Base-by-base conservation (phyloP, 139 green algal species). In the Auxenochlorella protothecoides region DNA sequence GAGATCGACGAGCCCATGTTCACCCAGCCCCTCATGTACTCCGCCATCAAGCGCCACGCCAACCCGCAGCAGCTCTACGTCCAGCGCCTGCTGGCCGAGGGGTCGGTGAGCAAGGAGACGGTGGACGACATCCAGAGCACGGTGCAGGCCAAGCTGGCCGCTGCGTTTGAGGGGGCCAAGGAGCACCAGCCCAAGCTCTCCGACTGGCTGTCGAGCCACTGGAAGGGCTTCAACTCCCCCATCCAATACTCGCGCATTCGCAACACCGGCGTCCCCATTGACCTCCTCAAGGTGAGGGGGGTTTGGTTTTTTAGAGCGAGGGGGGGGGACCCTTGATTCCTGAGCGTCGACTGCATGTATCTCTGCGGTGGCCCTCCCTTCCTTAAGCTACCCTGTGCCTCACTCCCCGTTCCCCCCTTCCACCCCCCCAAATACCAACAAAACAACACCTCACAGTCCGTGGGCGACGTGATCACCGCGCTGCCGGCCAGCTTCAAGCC, bases 1-100 rank as follows among this genome's bases (percentile, higher is more conserved):
- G 94, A 99, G 83, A 97, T 98, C 68, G 94, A 99, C 69, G 95
- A 99, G 85, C 94, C 94, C 53, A 95, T 92, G 80, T 98, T 99
- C 83, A 99, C 94, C 52, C 92, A 98, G 87, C 94, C 94, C 7
- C 74, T 93, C 65, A 97, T 98, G 91, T 99, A 99, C 85, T 86
- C 90, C 81, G 78, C 79, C 60, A 95, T 96, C 79, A 84, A 84
- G 67, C 63, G 77, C 62, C 85, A 96, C 68, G 80, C 83, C 69
- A 89, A 88, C 74, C 72, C 84, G 53, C 79, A 89, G 59, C 65
- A 88, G 78, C 70, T 88, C 66, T 97, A 98, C 79, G 69, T 80
- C 65, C 75, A 96, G 59, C 74, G 88, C 62, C 81, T 97, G 70
- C 68, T 97, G 66, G 44, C 60, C 8, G 87, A 93, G 76, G 89